A percentile compares a stretch with the other conserved stretches of the same genome.
Evolutionary conservation across 2,329 filamentous ascomycete species (phyloP).

Genomic region (Leptographium radiaticola): DNA sequence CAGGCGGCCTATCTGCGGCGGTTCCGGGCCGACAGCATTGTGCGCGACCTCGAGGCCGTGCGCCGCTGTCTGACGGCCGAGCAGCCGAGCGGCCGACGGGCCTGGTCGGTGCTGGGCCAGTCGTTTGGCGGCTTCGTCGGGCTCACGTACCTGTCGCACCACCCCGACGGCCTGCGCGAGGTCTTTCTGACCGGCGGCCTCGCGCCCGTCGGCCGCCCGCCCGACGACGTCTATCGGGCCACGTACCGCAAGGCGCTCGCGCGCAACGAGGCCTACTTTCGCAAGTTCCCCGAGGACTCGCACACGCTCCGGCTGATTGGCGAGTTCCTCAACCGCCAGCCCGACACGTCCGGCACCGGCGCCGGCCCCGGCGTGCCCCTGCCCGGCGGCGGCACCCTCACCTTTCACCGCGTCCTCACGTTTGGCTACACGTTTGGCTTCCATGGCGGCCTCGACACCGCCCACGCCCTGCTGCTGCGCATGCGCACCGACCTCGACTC

Average conservation of each 20-base stretch:
- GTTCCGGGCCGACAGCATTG: constrained; percentile 83
- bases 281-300: constrained; percentile 73
- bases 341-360: constrained; percentile 20
- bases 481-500: constrained; percentile 60
- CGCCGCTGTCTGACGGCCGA: constrained; percentile 59
- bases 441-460: constrained; percentile 60
- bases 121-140: constrained; percentile 84
- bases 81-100: constrained; percentile 45
- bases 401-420: constrained; percentile 60
- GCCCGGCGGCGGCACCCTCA: constrained; percentile 61
- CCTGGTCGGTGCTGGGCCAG: constrained; percentile 82
- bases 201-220: constrained; percentile 56
- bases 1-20: constrained; percentile 72
- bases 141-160: constrained; percentile 72
- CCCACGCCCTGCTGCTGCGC: constrained; percentile 63
- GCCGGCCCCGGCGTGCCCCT: constrained; percentile 33
- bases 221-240: constrained; percentile 63
- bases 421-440: constrained; percentile 67
- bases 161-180: constrained; percentile 66
- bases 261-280: constrained; percentile 69
- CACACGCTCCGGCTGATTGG: constrained; percentile 54
- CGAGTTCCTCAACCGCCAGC: constrained; percentile 45
- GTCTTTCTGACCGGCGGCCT: constrained; percentile 76
- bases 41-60: constrained; percentile 79
- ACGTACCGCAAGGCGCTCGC: constrained; percentile 57